A percentile compares a stretch with the other conserved stretches of the same genome.
Conservation (phyloP, 352 stramenopile genomes). For the Thalassiosira livingstoniorum region DNA sequence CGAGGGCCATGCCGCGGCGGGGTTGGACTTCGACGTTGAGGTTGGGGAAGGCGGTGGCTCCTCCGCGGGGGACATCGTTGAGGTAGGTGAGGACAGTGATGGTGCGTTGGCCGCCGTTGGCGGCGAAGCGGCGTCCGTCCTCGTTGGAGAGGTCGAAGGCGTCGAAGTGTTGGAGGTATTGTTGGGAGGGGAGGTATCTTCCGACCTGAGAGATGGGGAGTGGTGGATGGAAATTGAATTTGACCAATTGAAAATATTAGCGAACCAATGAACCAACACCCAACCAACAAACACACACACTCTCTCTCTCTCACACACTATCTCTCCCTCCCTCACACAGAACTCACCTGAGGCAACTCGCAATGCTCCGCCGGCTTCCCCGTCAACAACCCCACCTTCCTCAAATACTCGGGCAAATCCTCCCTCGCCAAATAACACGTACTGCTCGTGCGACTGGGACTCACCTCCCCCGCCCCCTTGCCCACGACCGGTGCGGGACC, state of each 20-base stretch:
- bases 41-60: constrained; percentile 86
- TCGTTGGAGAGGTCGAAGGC: constrained; percentile 85
- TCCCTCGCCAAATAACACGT: constrained; percentile 85
- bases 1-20: constrained; percentile 83
- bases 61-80: constrained; percentile 85
- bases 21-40: constrained; percentile 85
- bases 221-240: too few relatives aligned
- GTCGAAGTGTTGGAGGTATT: constrained; percentile 87
- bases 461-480: constrained; percentile 75
- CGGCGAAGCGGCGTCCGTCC: constrained; percentile 81
- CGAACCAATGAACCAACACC: too few relatives aligned
- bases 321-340: too few relatives aligned
- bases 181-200: constrained; percentile 78
- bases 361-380: constrained; percentile 83
- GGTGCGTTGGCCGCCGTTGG: constrained; percentile 87
- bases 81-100: constrained; percentile 89
- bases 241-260: too few relatives aligned
- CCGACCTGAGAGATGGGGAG: constrained; percentile 40
- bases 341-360: constrained; percentile 83
- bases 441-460: constrained; percentile 72
- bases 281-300: too few relatives aligned
- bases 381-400: constrained; percentile 82
- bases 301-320: too few relatives aligned
- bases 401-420: constrained; percentile 81
- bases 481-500: constrained; percentile 79